phyloP scores from a whole-genome alignment of 352 stramenopile species.

The Pelagophyceae sp. region DNA sequence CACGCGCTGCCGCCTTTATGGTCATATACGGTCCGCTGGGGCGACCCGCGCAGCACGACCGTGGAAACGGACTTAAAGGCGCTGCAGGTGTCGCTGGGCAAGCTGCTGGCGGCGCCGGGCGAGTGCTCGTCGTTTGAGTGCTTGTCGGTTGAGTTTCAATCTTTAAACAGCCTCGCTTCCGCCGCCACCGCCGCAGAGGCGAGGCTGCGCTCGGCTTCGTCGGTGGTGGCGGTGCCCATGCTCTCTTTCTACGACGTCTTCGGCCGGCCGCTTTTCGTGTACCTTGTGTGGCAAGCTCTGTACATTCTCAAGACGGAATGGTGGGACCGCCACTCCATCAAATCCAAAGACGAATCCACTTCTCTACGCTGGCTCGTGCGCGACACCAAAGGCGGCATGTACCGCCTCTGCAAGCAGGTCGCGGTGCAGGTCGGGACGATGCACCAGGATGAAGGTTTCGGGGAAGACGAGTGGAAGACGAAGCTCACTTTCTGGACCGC shows the following conservation, averaged over 20 bases:
- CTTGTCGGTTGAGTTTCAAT: too few species aligned
- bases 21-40: slow-evolving; percentile 38
- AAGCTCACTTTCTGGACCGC: slow-evolving; percentile 42
- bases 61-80: too few species aligned
- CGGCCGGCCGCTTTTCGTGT: slow-evolving; percentile 26
- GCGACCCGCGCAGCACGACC: too few species aligned
- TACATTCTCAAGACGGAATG: slow-evolving; percentile 50
- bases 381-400: slow-evolving; percentile 40
- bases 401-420: slow-evolving; percentile 30
- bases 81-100: too few species aligned
- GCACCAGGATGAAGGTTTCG: slow-evolving; percentile 35
- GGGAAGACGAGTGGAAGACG: slow-evolving; percentile 33
- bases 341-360: slow-evolving; percentile 38
- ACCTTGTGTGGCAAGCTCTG: slow-evolving; percentile 42
- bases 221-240: neutral
- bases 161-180: too few species aligned
- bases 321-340: slow-evolving; percentile 32
- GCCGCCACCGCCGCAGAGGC: too few species aligned
- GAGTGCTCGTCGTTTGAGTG: neutral
- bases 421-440: slow-evolving; percentile 29
- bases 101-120: neutral
- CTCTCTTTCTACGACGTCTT: too few species aligned
- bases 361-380: slow-evolving; percentile 41
- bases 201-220: neutral
- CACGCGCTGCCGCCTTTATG: slow-evolving; percentile 41